Base-by-base conservation (phyloP, 306 rosid species). In the Cucumis cinereus region DNA sequence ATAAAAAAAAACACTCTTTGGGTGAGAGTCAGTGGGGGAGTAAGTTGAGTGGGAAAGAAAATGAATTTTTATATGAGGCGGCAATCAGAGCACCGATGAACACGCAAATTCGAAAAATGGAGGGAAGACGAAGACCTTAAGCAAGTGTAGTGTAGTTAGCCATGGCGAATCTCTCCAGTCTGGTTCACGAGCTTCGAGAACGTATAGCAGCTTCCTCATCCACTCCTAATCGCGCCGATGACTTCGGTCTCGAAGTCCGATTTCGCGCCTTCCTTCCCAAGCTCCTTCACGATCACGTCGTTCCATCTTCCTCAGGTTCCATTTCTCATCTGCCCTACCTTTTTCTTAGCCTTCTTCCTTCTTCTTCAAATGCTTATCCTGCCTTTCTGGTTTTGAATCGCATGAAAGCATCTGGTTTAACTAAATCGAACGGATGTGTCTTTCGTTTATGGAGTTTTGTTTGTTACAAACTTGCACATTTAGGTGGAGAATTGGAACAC, bases 221-320 rank as follows among this genome's bases (percentile, higher is more conserved):
- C 54, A 66, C 90, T 28, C 74, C 87, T 3, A 80, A 67, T 83
- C 82, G 76, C 61, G 74, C 77, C 43, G 81, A 82, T 78, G 93
- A 90, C 84, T 84, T 75, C 78, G 97, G 84, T 75, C 83, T 91
- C 85, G 90, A 89, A 67, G 59, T 43, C 53, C 61, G 96, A 45
- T 94, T 94, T 86, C 95, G 98, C n/a, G 80, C 87, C 54, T 89
- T 94, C 54, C 91, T 94, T 35, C 98, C 95, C 61, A 82, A 86
- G 83, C 97, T 94, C 56, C 89, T 94, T 59, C 88, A 86, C 50
- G 55, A 91, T 52, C 79, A 84, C 23, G 92, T 91, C 74, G 82
- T 85, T 33, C 90, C 98, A 35, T 84, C 93, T 79, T 83, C 96
- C 61, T 76, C 95, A 53, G 96, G 93, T 87, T 73, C 9, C 20